Evolutionary conservation across 2,329 filamentous ascomycete genomes (phyloP).

Genomic region (Xylaria sp.): DNA sequence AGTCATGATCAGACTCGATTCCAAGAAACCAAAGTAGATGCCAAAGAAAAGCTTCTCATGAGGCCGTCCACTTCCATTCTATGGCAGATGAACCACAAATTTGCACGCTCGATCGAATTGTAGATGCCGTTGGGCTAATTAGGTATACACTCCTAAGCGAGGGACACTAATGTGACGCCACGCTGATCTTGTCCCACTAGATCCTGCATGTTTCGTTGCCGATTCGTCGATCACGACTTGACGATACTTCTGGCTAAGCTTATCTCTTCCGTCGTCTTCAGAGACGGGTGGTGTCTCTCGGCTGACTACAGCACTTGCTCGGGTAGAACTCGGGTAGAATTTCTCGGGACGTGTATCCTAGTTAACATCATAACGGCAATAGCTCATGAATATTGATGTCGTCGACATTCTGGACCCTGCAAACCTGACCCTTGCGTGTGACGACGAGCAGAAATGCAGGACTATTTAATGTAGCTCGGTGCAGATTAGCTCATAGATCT

Average conservation of each 20-base stretch:
- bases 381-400: slow-evolving; percentile 14
- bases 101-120: slow-evolving; percentile 2
- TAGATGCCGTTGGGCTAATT: slow-evolving; percentile 33
- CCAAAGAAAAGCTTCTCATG: background rate
- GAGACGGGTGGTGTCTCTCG: slow-evolving; percentile 25
- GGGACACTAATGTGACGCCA: slow-evolving; percentile 45
- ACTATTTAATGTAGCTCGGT: background rate
- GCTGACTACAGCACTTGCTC: slow-evolving; percentile 6
- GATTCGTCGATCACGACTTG: slow-evolving; percentile 32
- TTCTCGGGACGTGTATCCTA: slow-evolving; percentile 3
- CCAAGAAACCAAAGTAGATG: background rate
- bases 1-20: background rate
- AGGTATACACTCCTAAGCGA: slow-evolving; percentile 42
- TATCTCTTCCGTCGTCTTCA: slow-evolving; percentile 24
- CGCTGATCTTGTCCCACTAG: slow-evolving; percentile 44
- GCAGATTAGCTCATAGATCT: slow-evolving; percentile 34
- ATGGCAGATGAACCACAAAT: background rate
- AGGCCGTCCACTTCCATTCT: background rate
- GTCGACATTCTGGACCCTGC: slow-evolving; percentile 20
- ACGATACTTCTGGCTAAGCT: slow-evolving; percentile 20
- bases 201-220: slow-evolving; percentile 38
- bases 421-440: slow-evolving; percentile 17
- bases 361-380: background rate
- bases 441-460: slow-evolving; percentile 22
- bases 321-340: slow-evolving; percentile 5